Percentiles rank a stretch among this genome's conserved stretches.
These are phyloP conservation scores for Phytophthora boehmeriae DNA, from an alignment of 352 stramenopile species.

Conservation along the genomic window DNA sequence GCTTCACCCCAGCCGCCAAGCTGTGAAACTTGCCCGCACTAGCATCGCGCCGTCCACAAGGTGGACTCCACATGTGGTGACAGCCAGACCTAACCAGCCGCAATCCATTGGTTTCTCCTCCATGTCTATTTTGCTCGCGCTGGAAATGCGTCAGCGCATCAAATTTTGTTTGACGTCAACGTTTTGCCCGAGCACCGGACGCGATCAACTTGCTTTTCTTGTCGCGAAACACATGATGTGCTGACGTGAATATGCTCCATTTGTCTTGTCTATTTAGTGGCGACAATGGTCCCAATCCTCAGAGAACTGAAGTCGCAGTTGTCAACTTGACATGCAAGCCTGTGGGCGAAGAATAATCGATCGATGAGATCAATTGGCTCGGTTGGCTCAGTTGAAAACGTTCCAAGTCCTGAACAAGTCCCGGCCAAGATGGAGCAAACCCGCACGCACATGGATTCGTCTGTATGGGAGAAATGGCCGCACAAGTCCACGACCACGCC, in stretches of 20 bases:
- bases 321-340: neutral
- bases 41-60: neutral
- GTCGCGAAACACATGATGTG: constrained; percentile 12
- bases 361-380: constrained; percentile 10
- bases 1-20: constrained; percentile 8
- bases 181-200: neutral
- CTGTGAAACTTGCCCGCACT: constrained; percentile 5
- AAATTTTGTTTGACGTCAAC: constrained; percentile 15
- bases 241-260: constrained; percentile 22
- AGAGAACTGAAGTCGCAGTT: constrained; percentile 2
- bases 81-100: constrained; percentile 9
- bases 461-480: constrained; percentile 39
- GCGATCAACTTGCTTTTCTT: constrained; percentile 6
- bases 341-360: constrained; percentile 9
- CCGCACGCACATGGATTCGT: constrained; percentile 22
- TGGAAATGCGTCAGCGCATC: constrained; percentile 29
- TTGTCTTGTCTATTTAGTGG: constrained; percentile 21
- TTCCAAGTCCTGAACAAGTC: constrained; percentile 21
- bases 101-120: constrained; percentile 29
- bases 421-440: constrained; percentile 19
- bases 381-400: constrained; percentile 20
- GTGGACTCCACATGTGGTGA: neutral
- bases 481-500: constrained; percentile 38
- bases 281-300: constrained; percentile 22
- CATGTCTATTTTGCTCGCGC: neutral